These are phyloP conservation scores for Fusarium brevicatenulatum DNA, from an alignment of 2,329 filamentous ascomycete genomes.

Conservation along the genomic window DNA sequence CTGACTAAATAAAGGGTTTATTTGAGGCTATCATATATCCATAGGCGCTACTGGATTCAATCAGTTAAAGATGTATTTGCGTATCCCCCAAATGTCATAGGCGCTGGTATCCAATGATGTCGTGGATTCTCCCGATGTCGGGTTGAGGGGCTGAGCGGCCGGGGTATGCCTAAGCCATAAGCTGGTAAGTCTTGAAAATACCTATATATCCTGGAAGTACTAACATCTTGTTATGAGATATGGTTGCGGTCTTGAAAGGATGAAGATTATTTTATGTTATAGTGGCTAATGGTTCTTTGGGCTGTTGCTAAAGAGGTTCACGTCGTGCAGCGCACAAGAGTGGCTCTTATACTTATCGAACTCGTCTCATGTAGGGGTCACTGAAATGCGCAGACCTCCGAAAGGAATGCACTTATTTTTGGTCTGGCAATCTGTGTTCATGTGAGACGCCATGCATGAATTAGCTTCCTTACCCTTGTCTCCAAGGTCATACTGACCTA, in stretches of 20 bases:
- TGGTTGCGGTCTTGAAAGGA: neutral
- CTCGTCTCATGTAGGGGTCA: neutral
- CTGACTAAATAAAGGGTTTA: too few species aligned
- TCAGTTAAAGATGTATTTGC: neutral
- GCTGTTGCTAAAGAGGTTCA: neutral
- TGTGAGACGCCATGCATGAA: neutral
- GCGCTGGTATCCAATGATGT: neutral
- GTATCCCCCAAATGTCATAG: neutral
- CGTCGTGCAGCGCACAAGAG: fast-evolving
- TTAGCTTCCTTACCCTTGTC: neutral
- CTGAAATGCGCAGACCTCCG: fast-evolving
- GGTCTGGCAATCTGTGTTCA: neutral
- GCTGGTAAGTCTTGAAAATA: neutral
- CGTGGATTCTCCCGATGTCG: neutral
- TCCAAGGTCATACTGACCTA: neutral
- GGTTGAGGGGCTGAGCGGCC: neutral
- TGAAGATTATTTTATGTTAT: neutral
- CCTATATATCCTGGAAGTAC: neutral
- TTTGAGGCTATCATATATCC: too few species aligned
- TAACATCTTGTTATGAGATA: neutral
- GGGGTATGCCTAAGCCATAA: neutral
- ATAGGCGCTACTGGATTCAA: too few species aligned
- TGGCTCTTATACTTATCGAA: neutral
- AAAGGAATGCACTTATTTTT: neutral
- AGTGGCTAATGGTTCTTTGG: neutral